Conservation (phyloP, 176 grass and related monocot genomes). For the Oryza brachyantha region DNA sequence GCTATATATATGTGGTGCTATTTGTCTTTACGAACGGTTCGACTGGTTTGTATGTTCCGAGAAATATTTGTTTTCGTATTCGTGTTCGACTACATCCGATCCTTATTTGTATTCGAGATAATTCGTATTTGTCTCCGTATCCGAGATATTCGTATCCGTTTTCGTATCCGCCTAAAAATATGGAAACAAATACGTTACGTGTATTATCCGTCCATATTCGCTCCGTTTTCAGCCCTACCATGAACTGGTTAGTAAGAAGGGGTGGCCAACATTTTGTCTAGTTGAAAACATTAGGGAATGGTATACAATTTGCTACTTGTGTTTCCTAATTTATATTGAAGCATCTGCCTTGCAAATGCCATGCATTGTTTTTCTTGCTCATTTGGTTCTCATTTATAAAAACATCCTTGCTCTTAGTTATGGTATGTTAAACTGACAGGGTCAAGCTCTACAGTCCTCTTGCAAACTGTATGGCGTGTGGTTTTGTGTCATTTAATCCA, state of each 20-base stretch:
- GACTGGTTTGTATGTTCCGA: too few relatives aligned
- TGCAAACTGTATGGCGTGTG: not conserved
- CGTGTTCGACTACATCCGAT: too few relatives aligned
- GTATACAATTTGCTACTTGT: not conserved
- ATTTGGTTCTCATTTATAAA: not conserved
- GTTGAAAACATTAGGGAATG: not conserved
- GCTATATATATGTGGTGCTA: too few relatives aligned
- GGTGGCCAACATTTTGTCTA: not conserved
- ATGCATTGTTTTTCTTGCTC: not conserved
- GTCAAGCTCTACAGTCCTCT: not conserved
- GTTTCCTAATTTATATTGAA: not conserved
- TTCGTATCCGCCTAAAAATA: too few relatives aligned
- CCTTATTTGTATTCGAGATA: too few relatives aligned
- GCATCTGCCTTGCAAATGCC: not conserved
- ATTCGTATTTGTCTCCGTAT: too few relatives aligned
- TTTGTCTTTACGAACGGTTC: too few relatives aligned
- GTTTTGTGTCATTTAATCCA: not conserved
- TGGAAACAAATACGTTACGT: too few relatives aligned
- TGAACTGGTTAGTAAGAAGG: not conserved
- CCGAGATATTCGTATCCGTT: too few relatives aligned
- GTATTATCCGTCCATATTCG: too few relatives aligned
- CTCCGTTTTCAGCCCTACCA: too few relatives aligned
- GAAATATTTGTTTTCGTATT: too few relatives aligned
- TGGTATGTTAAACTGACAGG: not conserved
- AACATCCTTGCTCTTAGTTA: not conserved